phyloP scores from a whole-genome alignment of 164 flowering plant genomes.

The Berberis thunbergii region DNA sequence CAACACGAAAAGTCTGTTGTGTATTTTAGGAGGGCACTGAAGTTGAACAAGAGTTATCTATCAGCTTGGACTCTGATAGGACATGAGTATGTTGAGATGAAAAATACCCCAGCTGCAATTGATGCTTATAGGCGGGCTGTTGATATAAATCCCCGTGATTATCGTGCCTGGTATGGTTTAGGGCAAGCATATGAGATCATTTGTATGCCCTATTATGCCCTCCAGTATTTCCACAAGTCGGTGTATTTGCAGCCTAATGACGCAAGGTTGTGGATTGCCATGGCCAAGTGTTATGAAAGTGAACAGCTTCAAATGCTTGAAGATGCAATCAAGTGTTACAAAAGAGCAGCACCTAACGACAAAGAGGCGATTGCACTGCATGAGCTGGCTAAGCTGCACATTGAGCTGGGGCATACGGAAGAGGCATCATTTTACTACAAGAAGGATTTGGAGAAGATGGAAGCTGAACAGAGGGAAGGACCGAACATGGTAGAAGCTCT shows the following conservation, averaged over 20 bases:
- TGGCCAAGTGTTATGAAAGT: conserved; percentile 93
- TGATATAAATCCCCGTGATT: conserved; percentile 87
- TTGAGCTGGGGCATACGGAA: conserved; percentile 61
- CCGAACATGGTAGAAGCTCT: conserved; percentile 87
- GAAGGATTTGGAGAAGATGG: conserved; percentile 93
- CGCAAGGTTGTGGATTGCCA: conserved; percentile 89
- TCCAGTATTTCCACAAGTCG: conserved; percentile 79
- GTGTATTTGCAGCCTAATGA: conserved; percentile 87
- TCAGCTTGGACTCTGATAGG: conserved; percentile 99
- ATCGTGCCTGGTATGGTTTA: conserved; percentile 97
- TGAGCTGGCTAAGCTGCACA: conserved; percentile 75
- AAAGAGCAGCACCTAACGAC: conserved; percentile 79
- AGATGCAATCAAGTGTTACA: conserved; percentile 92
- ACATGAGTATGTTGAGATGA: conserved; percentile 97
- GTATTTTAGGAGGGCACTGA: conserved; percentile 90
- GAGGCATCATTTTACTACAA: conserved; percentile 90
- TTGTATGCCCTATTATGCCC: conserved; percentile 91
- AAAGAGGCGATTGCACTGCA: conserved; percentile 87
- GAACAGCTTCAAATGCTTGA: conserved; percentile 88
- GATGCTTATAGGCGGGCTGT: conserved; percentile 96
- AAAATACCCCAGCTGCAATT: conserved; percentile 87
- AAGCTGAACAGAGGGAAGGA: conserved; percentile 87
- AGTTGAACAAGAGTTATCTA: conserved; percentile 71
- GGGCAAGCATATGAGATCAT: conserved; percentile 99
- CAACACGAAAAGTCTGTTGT: conserved; percentile 90